Percentiles rank a stretch among this genome's conserved stretches.
Evolutionary conservation across 2,329 filamentous ascomycete species (phyloP).

Genomic region (Verticillium nonalfalfae): DNA sequence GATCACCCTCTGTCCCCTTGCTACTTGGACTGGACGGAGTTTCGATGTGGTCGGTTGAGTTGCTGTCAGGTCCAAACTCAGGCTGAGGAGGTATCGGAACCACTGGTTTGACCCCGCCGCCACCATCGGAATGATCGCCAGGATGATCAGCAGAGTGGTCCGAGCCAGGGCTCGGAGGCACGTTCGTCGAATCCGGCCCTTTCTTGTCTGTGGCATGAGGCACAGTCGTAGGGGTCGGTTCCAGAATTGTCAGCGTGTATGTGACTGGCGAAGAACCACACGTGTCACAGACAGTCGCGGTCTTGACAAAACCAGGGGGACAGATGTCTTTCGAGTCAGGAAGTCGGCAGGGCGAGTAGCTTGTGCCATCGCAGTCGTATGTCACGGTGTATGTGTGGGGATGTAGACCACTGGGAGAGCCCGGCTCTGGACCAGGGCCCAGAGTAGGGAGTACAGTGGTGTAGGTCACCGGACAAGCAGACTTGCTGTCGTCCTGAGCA

Average conservation of each 20-base stretch:
- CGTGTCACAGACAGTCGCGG: not conserved
- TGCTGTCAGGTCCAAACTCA: not conserved
- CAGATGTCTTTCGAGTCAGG: not conserved
- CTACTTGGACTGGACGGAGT: not conserved
- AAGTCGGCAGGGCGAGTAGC: not conserved
- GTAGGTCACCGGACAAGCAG: not conserved
- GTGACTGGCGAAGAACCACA: not conserved
- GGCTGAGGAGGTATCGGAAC: not conserved
- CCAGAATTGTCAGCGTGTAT: not conserved
- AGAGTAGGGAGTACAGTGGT: not conserved
- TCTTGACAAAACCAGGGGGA: not conserved
- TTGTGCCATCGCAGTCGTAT: not conserved
- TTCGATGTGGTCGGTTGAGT: not conserved
- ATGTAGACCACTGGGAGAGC: not conserved
- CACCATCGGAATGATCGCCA: not conserved
- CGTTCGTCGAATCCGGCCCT: not conserved
- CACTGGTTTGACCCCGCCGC: not conserved
- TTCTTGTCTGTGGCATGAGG: not conserved
- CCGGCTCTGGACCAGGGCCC: not conserved
- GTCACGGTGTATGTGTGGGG: not conserved
- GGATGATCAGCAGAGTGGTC: not conserved
- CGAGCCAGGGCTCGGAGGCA: not conserved
- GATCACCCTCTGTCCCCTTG: not conserved
- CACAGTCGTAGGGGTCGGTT: not conserved
- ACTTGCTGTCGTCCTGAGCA: not conserved